Evolutionary conservation across 2,329 filamentous ascomycete species (phyloP), one percentile per base, ranked within the genome.

Genomic region (Venturiaceae sp.): DNA sequence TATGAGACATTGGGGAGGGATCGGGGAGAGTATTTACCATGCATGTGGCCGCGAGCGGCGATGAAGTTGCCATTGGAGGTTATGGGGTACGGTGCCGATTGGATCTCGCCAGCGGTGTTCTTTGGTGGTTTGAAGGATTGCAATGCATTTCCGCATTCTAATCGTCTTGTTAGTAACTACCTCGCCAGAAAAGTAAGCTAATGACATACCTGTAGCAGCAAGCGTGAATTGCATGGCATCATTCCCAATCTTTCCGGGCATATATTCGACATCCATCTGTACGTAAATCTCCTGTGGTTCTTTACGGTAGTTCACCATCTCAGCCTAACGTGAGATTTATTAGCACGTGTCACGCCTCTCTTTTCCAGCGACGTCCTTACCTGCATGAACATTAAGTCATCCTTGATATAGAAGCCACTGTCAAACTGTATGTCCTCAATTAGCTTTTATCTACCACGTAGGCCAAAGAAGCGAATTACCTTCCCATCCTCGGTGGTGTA

Each of bases 241-340:
- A 13, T 36, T 36, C 19, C 56, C 56, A 5, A 37, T 26, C 23
- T 58, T 53, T 14, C 56, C 56, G 19, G 23, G 26, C 46, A 58
- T 41, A 16, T 53, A 58, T 41, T 58, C 56, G 19, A 58, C 19
- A 34, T 58, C 56, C 41, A 53, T 58, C 30, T 53, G 46, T 8
- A 58, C 19, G 19, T 36, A 58, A 7, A 58, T 44, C 16, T 53
- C 26, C 19, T 58, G 56, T 30, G 16, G 11, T 11, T 36, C 56
- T 21, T 26, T 21, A 5, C 30, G 21, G 46, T 58, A 58, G 23
- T 58, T 58, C 13, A 58, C 46, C 32, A 58, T 37, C 46, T 58
- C 56, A 16, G 39, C 39, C 39, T 44, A 9, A 4, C 11, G 3
- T 21, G 2, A 5, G 3, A 7, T 7, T 3, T 11, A 7, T 44